phyloP scores from a whole-genome alignment of 2,329 filamentous ascomycete species.

The Fusarium penzigii region DNA sequence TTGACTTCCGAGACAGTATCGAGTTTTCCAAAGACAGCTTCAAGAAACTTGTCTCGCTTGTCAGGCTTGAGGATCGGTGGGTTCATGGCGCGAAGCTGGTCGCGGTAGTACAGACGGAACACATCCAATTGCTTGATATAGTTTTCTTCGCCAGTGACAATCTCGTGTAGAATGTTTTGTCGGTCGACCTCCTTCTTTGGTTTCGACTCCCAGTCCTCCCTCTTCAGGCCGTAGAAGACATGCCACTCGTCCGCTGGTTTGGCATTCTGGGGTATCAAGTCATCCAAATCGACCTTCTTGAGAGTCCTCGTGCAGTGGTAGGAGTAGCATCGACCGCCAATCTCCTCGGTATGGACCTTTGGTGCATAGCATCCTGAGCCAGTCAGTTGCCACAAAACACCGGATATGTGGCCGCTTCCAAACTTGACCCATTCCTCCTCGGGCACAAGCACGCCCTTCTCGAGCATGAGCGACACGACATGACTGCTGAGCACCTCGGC shows the following conservation, averaged over 20 bases:
- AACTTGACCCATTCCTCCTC: constrained; percentile 99
- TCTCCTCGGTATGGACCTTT: constrained; percentile 72
- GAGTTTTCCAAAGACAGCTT: constrained; percentile 85
- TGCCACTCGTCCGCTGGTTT: constrained; percentile 79
- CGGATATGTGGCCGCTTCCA: constrained; percentile 75
- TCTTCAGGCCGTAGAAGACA: constrained; percentile 81
- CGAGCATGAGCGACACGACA: constrained; percentile 79
- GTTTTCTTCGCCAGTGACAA: constrained; percentile 87
- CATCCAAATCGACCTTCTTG: constrained; percentile 88
- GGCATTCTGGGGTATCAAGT: constrained; percentile 68
- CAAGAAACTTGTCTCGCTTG: constrained; percentile 76
- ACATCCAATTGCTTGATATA: constrained; percentile 91
- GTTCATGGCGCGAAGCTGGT: constrained; percentile 70
- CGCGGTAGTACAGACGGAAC: constrained; percentile 80
- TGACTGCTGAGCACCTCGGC: constrained; percentile 81
- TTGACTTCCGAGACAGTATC: constrained; percentile 89
- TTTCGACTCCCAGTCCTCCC: constrained; percentile 70
- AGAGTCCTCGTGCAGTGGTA: constrained; percentile 91
- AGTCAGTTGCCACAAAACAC: constrained; percentile 91
- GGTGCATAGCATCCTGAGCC: constrained; percentile 89
- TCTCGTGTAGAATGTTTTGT: constrained; percentile 93
- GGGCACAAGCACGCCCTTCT: constrained; percentile 72
- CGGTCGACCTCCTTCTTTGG: constrained; percentile 87
- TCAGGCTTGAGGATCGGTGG: constrained; percentile 81
- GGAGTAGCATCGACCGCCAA: constrained; percentile 82